Base-by-base conservation (phyloP, 2,329 filamentous ascomycete genomes). In the Cladophialophora exuberans region DNA sequence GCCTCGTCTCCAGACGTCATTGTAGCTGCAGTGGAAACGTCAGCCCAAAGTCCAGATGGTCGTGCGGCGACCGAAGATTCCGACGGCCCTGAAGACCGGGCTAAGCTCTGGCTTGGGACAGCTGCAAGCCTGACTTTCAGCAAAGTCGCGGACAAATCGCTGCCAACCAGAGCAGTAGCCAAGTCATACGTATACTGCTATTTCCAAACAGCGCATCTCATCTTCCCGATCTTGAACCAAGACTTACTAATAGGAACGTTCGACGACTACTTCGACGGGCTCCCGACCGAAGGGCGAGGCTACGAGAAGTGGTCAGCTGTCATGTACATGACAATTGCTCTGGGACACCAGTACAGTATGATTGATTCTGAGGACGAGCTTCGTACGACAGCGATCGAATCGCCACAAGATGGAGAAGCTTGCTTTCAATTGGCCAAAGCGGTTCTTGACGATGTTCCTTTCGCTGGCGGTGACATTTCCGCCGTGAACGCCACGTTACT, bases 241-340 rank as follows among this genome's bases (percentile, higher is more conserved):
- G 38, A 35, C 15, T 36, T 30, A 10, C 45, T 52, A 17, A 26
- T 57, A 15, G 35, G 35, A 6, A 26, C 48, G 9, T 48, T 18
- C 23, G 30, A 31, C 4, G 48, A 57, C 35, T 57, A 47, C 42
- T 57, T 35, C 31, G 26, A 49, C 6, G 48, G 42, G 11, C 25
- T 52, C 23, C 49, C 54, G 3, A 57, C 54, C 3, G 54, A 57
- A 23, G 54, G 54, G 2, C 39, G 53, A 15, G 49, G 54, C 9
- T 56, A 52, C 44, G 47, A 47, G 26, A 23, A 33, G 18, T 57
- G 54, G 54, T 44, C 44, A 5, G 49, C 48, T 3, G 49, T 57
- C n/a, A 47, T 57, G 54, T 57, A 49, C 43, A 57, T 57, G 54
- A 43, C 43, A 3, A 47, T 57, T 30, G 54, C 54, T 5, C 49